phyloP scores from a whole-genome alignment of 2,329 filamentous ascomycete species.

The Trichoderma sp. region DNA sequence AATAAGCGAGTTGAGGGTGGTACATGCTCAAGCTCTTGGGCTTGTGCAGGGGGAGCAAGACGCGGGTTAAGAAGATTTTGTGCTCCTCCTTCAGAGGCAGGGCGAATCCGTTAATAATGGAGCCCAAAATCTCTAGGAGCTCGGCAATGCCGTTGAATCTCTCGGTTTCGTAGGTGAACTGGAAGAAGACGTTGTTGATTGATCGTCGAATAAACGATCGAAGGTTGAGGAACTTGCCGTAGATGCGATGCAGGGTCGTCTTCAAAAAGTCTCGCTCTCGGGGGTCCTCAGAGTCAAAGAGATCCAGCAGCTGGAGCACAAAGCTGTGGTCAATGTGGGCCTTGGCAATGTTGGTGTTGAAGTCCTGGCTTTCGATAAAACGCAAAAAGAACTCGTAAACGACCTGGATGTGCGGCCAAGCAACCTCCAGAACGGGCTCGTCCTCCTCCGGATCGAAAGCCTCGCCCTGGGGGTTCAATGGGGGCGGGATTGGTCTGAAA shows the following conservation, averaged over 20 bases:
- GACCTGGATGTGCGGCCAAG: constrained; percentile 98
- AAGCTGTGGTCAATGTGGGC: constrained; percentile 98
- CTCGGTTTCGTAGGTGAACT: constrained; percentile 98
- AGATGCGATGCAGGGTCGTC: constrained; percentile 95
- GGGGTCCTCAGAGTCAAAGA: constrained; percentile 98
- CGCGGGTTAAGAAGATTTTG: constrained; percentile 93
- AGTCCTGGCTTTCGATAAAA: constrained; percentile 99
- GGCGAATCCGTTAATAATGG: constrained; percentile 98
- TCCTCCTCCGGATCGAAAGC: constrained; percentile 98
- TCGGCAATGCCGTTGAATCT: constrained; percentile 98
- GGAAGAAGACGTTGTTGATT: constrained; percentile 99
- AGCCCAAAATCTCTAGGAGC: constrained; percentile 91
- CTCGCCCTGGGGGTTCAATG: constrained; percentile 96
- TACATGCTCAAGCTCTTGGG: constrained; percentile 99
- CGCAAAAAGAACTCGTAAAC: constrained; percentile 99
- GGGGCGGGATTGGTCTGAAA: constrained; percentile 93
- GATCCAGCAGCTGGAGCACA: constrained; percentile 90
- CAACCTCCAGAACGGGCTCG: constrained; percentile 94
- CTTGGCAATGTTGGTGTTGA: constrained; percentile 99
- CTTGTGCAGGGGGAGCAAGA: constrained; percentile 92
- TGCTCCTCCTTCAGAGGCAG: constrained; percentile 97
- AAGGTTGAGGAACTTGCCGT: constrained; percentile 97
- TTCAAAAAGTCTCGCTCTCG: constrained; percentile 96
- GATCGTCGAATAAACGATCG: constrained; percentile 95
- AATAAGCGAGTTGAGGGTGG: constrained; percentile 96